These are phyloP conservation scores for Botrytis aclada DNA, from an alignment of 2,329 filamentous ascomycete species.

Conservation along the genomic window DNA sequence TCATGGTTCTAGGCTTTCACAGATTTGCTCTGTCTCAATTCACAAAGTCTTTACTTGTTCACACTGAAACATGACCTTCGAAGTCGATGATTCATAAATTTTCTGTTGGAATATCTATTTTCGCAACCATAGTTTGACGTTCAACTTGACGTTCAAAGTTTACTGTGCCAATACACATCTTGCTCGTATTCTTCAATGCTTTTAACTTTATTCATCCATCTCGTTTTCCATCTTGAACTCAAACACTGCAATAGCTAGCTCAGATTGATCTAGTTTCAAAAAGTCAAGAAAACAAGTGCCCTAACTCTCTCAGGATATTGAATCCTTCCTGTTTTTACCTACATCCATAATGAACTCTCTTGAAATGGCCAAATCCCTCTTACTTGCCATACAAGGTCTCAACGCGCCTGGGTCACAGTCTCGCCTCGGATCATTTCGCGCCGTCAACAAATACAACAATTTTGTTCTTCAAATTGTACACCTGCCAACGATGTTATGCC, in stretches of 20 bases:
- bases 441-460: neutral
- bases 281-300: neutral
- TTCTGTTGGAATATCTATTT: neutral
- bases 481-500: neutral
- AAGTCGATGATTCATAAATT: neutral
- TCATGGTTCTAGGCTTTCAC: neutral
- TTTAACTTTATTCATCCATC: neutral
- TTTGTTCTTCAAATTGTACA: neutral
- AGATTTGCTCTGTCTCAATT: neutral
- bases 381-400: neutral
- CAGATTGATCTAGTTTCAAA: neutral
- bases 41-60: neutral
- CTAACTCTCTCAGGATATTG: neutral
- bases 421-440: neutral
- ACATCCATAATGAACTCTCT: neutral
- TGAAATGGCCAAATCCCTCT: neutral
- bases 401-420: neutral
- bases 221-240: neutral
- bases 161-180: neutral
- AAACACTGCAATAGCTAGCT: neutral
- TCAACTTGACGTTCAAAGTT: neutral
- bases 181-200: neutral
- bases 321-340: neutral
- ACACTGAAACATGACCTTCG: neutral
- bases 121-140: neutral